Evolutionary conservation across 306 rosid species (phyloP).

Genomic region (Sicyos edulis): DNA sequence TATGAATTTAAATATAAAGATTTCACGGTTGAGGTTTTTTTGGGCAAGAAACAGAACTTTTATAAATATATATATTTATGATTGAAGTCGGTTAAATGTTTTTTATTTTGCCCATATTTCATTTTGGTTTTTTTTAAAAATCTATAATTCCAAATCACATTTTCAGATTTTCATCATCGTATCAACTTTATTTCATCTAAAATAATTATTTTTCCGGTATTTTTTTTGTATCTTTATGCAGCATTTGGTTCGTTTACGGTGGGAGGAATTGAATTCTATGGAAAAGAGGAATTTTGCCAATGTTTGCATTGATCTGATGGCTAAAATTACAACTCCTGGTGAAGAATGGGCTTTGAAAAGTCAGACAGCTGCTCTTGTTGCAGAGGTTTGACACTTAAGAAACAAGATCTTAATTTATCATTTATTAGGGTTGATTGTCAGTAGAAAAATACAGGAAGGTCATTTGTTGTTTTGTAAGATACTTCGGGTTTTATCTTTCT

Average conservation of each 20-base stretch:
- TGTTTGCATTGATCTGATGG: slow-evolving; percentile 68
- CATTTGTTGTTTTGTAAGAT: not conserved
- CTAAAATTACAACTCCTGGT: slow-evolving; percentile 71
- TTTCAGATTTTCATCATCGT: not conserved
- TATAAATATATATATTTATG: not conserved
- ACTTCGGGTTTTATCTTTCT: not conserved
- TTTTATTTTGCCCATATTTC: not conserved
- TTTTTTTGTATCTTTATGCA: slow-evolving; percentile 30
- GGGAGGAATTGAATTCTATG: slow-evolving; percentile 72
- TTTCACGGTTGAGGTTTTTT: not conserved
- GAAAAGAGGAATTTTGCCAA: slow-evolving; percentile 70
- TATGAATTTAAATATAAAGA: slow-evolving; percentile 6
- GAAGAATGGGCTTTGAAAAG: slow-evolving; percentile 97
- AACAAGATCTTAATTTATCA: not conserved
- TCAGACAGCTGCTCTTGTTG: slow-evolving; percentile 95
- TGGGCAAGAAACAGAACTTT: no score
- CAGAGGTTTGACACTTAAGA: slow-evolving; percentile 50
- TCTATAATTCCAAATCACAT: not conserved
- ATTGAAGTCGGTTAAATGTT: not conserved
- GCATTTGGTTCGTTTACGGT: slow-evolving; percentile 91
- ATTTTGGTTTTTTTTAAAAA: not conserved
- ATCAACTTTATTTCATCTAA: not conserved
- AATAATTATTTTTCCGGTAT: not conserved
- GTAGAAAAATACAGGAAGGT: not conserved
- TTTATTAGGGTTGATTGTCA: not conserved